Evolutionary conservation across 2,329 filamentous ascomycete species (phyloP).

Genomic region (Albifimbria verrucaria): DNA sequence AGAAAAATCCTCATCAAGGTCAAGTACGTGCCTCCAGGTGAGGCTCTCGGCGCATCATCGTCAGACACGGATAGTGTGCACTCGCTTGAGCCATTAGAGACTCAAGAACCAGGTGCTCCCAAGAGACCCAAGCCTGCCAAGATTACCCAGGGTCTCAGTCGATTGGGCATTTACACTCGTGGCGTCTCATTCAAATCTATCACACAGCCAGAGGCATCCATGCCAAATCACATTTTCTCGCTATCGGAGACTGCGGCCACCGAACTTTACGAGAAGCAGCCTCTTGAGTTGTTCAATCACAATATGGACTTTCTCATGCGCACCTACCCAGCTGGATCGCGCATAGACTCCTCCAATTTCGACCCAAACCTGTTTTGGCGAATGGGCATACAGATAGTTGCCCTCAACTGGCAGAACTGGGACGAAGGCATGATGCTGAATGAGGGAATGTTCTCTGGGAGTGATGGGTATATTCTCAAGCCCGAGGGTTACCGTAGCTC

Average conservation of each 20-base stretch:
- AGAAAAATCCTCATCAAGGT: neutral
- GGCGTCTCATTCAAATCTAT: slow-evolving; percentile 81
- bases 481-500: too few species aligned
- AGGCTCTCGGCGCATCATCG: too few species aligned
- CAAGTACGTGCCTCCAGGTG: neutral
- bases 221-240: slow-evolving; percentile 68
- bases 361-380: slow-evolving; percentile 85
- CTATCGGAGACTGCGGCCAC: too few species aligned
- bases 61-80: too few species aligned
- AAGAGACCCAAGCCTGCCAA: slow-evolving; percentile 59
- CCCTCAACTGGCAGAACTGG: slow-evolving; percentile 89
- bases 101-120: too few species aligned
- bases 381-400: slow-evolving; percentile 84
- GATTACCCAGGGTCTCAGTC: slow-evolving; percentile 71
- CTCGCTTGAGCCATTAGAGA: too few species aligned
- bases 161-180: slow-evolving; percentile 77
- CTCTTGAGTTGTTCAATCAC: slow-evolving; percentile 75
- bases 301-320: slow-evolving; percentile 82
- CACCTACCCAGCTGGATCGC: slow-evolving; percentile 79
- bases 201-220: slow-evolving; percentile 64
- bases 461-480: slow-evolving; percentile 83
- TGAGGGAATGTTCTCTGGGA: slow-evolving; percentile 83
- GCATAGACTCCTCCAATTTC: slow-evolving; percentile 81
- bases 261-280: slow-evolving; percentile 56
- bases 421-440: slow-evolving; percentile 97